phyloP scores from a whole-genome alignment of 1,284 basidiomycete genomes.

The Microbotryum silenes-acaulis region DNA sequence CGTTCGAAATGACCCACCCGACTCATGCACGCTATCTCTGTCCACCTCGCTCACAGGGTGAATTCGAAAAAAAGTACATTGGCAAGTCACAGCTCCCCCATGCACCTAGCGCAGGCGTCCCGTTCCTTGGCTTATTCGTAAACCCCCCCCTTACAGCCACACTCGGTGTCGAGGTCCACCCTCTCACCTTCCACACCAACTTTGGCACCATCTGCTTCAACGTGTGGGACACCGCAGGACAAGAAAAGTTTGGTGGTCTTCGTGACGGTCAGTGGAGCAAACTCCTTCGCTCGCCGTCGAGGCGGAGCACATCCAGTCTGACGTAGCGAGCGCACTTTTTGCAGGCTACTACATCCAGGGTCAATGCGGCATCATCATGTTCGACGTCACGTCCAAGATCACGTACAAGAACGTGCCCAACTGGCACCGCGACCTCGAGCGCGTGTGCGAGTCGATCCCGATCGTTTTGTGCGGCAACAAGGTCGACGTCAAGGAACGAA shows the following conservation, averaged over 20 bases:
- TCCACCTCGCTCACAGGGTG: slow-evolving; percentile 43
- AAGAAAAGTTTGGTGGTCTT: slow-evolving; percentile 99
- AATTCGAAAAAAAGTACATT: slow-evolving; percentile 99
- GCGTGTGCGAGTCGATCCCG: slow-evolving; percentile 98
- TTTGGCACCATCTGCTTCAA: slow-evolving; percentile 99
- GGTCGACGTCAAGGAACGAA: slow-evolving; percentile 99
- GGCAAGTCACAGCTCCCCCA: slow-evolving; percentile 49
- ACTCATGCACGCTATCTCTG: neutral
- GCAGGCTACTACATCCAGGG: slow-evolving; percentile 85
- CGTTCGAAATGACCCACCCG: neutral
- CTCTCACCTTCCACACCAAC: slow-evolving; percentile 92
- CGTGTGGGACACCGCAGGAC: slow-evolving; percentile 99
- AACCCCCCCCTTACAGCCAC: slow-evolving; percentile 57
- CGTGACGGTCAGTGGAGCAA: slow-evolving; percentile 58
- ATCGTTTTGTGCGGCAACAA: slow-evolving; percentile 99
- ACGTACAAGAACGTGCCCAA: slow-evolving; percentile 99
- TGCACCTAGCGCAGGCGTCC: neutral
- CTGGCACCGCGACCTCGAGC: slow-evolving; percentile 93
- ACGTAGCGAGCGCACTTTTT: no score
- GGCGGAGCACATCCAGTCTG: no score
- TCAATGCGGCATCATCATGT: slow-evolving; percentile 99
- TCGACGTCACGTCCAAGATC: slow-evolving; percentile 98
- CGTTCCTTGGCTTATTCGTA: no score
- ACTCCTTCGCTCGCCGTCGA: no score
- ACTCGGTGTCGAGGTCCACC: slow-evolving; percentile 98